Evolutionary conservation across 2,329 filamentous ascomycete species (phyloP).

Genomic region (Didymella sp.): DNA sequence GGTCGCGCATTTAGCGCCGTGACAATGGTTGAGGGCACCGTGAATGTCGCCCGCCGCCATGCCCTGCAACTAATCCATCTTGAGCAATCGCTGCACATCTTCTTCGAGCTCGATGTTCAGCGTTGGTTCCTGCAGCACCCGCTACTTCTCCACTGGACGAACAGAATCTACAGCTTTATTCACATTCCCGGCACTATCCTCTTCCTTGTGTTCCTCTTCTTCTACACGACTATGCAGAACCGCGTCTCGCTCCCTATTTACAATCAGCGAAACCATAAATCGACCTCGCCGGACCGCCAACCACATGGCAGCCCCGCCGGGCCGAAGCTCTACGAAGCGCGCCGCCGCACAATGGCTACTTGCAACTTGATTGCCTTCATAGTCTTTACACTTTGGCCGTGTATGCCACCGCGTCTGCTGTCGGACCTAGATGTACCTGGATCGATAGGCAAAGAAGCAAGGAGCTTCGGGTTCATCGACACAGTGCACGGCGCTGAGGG

Average conservation of each 20-base stretch:
- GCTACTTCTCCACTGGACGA: slow-evolving; percentile 70
- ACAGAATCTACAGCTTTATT: slow-evolving; percentile 77
- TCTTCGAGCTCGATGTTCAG: slow-evolving; percentile 70
- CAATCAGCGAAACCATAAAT: slow-evolving; percentile 47
- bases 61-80: slow-evolving; percentile 71
- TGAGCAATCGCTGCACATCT: slow-evolving; percentile 70
- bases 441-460: slow-evolving; percentile 63
- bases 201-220: slow-evolving; percentile 72
- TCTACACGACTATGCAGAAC: slow-evolving; percentile 70
- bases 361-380: slow-evolving; percentile 67
- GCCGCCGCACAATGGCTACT: slow-evolving; percentile 63
- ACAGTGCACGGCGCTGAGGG: slow-evolving; percentile 65
- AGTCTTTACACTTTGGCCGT: slow-evolving; percentile 66
- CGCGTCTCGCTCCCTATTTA: slow-evolving; percentile 52
- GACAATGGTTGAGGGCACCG: slow-evolving; percentile 71
- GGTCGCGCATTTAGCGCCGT: slow-evolving; percentile 75
- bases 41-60: slow-evolving; percentile 71
- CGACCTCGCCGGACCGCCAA: slow-evolving; percentile 16
- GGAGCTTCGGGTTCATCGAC: slow-evolving; percentile 66
- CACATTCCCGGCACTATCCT: slow-evolving; percentile 79
- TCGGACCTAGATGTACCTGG: slow-evolving; percentile 63
- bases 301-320: slow-evolving; percentile 53
- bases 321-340: slow-evolving; percentile 61
- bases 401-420: slow-evolving; percentile 66
- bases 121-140: slow-evolving; percentile 62